Conservation (phyloP, 2,329 filamentous ascomycete genomes). For the Xylaria arbuscula region DNA sequence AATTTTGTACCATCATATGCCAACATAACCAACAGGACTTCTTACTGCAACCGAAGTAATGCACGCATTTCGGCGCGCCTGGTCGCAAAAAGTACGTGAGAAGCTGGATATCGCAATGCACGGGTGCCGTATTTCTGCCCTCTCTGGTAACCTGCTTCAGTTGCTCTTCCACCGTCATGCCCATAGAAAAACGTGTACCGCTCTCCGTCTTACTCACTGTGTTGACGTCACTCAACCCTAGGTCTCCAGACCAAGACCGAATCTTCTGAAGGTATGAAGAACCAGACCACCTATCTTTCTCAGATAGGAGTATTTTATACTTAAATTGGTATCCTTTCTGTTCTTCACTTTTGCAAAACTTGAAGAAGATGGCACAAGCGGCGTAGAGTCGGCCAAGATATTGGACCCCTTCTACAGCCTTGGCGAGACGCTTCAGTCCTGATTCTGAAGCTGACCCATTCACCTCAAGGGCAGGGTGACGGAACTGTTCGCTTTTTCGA, state of each 20-base stretch:
- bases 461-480: not conserved
- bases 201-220: not conserved
- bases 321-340: not conserved
- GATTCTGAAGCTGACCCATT: not conserved
- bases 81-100: not conserved
- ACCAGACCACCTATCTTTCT: not conserved
- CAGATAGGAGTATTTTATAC: not conserved
- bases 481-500: not conserved
- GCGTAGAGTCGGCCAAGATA: not conserved
- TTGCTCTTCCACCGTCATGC: not conserved
- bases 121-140: not conserved
- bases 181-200: not conserved
- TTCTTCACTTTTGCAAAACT: not conserved
- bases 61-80: not conserved
- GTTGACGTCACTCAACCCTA: not conserved
- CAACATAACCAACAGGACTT: conserved; percentile 1
- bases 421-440: not conserved
- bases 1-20: not conserved
- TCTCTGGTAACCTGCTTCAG: not conserved
- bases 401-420: not conserved
- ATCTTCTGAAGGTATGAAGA: not conserved
- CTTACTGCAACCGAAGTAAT: not conserved
- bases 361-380: not conserved
- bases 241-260: not conserved
- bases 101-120: not conserved